Evolutionary conservation across 1,284 basidiomycete genomes (phyloP), one percentile per base, ranked within the genome.

Genomic region (Ustilago cynodontis): DNA sequence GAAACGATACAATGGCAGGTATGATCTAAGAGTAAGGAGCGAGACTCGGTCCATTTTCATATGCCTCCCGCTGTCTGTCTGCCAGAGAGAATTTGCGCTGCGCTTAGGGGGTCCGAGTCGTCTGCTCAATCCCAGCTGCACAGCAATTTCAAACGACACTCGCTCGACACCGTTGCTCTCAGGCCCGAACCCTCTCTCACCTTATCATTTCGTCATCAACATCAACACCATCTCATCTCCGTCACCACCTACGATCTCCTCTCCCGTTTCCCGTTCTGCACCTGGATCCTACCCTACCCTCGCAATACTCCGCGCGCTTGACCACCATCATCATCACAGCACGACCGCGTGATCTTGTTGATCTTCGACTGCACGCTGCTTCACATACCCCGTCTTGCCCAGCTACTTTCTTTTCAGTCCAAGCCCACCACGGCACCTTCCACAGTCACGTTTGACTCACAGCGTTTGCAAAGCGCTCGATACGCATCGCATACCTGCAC

Each of bases 1-100:
- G 31, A 33, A 33, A 6, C 6, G 31, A 33, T 33, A 5, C 31
- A 33, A 11, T 11, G 31, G 31, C n/a, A n/a, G n/a, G n/a, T n/a
- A n/a, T n/a, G n/a, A n/a, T 33, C 11, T 5, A 5, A 33, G 31
- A 14, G 11, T 2, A 43, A 43, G 41, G n/a, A 16, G n/a, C 41
- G 20, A 49, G 47, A 24, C 26, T 49, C 47, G 47, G 47, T 24
- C 47, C 22, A 49, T 49, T 14, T 49, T 49, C 45, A 49, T 49
- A 28, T 49, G 47, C 22, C 47, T 26, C 47, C 11, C 47, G 24
- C 22, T 14, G 47, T 14, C 13, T 49, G 47, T 49, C 28, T 22
- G 11, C 13, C 10, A 26, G 14, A 14, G 5, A 28, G 24, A 49
- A 26, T 13, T 49, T 49, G 47, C 22, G 47, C 47, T 49, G 47